These are phyloP conservation scores for Pulicaria dysenterica DNA, from an alignment of 129 eudicot genomes.

Conservation along the genomic window DNA sequence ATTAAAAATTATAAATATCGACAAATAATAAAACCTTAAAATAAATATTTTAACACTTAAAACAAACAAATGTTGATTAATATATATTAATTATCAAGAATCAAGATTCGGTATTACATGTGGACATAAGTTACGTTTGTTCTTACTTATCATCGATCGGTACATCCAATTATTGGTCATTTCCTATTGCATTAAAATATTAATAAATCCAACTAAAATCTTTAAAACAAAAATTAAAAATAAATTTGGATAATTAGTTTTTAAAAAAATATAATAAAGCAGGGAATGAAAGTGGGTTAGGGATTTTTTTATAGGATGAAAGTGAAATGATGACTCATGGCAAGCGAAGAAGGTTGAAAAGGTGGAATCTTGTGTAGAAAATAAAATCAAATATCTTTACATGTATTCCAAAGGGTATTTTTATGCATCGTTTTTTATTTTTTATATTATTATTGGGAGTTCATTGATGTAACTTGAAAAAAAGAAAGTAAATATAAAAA, in stretches of 20 bases:
- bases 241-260: slow-evolving; percentile 20
- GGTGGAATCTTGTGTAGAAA: slow-evolving; percentile 32
- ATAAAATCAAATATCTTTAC: slow-evolving; percentile 40
- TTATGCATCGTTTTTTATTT: slow-evolving; percentile 15
- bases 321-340: slow-evolving; percentile 53
- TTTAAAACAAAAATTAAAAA: slow-evolving; percentile 4
- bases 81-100: slow-evolving; percentile 16
- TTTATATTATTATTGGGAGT: background rate
- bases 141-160: slow-evolving; percentile 32
- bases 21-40: slow-evolving; percentile 11
- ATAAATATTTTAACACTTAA: background rate
- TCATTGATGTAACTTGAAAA: background rate
- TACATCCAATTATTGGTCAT: slow-evolving; percentile 42
- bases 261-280: background rate
- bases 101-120: slow-evolving; percentile 28
- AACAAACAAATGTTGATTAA: slow-evolving; percentile 9
- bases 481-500: background rate
- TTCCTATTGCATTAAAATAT: slow-evolving; percentile 19
- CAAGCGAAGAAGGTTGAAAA: slow-evolving; percentile 44
- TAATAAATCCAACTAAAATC: background rate
- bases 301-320: slow-evolving; percentile 22
- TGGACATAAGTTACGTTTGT: slow-evolving; percentile 33
- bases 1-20: background rate
- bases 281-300: slow-evolving; percentile 22
- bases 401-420: slow-evolving; percentile 39